These are phyloP conservation scores for Vigna reflexopilosa DNA, from an alignment of 306 rosid species.

Conservation along the genomic window DNA sequence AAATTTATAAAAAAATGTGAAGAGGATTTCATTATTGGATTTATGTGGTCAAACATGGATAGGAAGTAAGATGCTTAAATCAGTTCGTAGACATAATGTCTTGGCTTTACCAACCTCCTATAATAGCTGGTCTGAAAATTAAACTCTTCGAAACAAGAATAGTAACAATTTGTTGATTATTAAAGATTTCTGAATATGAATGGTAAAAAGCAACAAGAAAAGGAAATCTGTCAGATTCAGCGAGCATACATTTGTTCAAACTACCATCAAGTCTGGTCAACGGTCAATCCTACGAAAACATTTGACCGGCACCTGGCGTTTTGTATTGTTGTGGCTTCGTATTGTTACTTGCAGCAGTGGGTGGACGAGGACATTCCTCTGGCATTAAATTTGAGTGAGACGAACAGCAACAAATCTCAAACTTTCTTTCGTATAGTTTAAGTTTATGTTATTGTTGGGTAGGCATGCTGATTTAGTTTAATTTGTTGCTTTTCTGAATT, in stretches of 20 bases:
- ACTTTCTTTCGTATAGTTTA: background rate
- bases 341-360: background rate
- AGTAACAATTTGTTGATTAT: background rate
- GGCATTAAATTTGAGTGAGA: constrained; percentile 13
- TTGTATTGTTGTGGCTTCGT: background rate
- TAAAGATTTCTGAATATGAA: background rate
- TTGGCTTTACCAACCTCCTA: background rate
- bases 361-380: background rate
- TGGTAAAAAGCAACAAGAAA: background rate
- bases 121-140: background rate
- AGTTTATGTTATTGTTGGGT: background rate
- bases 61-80: background rate
- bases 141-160: no score
- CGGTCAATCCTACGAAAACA: constrained; percentile 1
- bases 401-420: background rate
- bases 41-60: background rate
- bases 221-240: background rate
- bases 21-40: background rate
- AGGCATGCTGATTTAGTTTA: background rate
- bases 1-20: background rate
- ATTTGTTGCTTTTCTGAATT: background rate
- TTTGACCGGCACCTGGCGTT: background rate
- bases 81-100: background rate
- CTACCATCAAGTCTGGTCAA: background rate
- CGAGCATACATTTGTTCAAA: background rate